phyloP scores from a whole-genome alignment of 805 yeast species.

The Scheffersomyces stipitis region DNA sequence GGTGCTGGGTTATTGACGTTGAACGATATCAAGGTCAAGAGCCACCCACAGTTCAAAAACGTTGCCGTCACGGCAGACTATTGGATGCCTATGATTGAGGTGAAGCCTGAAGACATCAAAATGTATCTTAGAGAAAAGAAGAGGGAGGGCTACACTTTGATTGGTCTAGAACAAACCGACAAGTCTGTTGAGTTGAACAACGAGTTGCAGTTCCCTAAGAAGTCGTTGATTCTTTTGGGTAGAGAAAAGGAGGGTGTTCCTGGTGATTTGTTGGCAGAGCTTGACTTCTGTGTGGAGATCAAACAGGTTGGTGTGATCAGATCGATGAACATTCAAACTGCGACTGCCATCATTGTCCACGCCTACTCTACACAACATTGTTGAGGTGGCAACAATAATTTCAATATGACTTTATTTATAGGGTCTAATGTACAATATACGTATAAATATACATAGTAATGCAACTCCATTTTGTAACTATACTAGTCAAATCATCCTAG shows the following conservation, averaged over 20 bases:
- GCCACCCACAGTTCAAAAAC: conserved; percentile 69
- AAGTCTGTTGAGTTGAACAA: conserved; percentile 70
- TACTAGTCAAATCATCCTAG: neutral
- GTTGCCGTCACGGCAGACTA: conserved; percentile 94
- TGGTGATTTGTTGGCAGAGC: conserved; percentile 74
- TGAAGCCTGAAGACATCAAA: conserved; percentile 54
- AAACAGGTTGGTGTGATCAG: conserved; percentile 90
- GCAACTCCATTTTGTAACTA: conserved; percentile 4
- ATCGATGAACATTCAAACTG: conserved; percentile 96
- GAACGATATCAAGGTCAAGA: conserved; percentile 63
- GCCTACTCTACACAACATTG: conserved; percentile 78
- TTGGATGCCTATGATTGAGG: conserved; percentile 94
- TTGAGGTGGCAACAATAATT: too few relatives aligned
- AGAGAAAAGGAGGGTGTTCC: conserved; percentile 91
- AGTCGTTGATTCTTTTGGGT: conserved; percentile 77
- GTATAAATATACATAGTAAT: neutral
- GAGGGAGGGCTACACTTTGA: conserved; percentile 76
- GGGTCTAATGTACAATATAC: neutral
- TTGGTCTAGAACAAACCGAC: conserved; percentile 93
- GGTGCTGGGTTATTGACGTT: conserved; percentile 85
- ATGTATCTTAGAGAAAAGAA: conserved; percentile 60
- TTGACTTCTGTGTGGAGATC: conserved; percentile 86
- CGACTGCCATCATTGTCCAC: conserved; percentile 91
- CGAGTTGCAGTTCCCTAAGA: conserved; percentile 70
- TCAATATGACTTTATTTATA: neutral